phyloP scores from a whole-genome alignment of 2,329 filamentous ascomycete species.

The Graphilbum sp. region DNA sequence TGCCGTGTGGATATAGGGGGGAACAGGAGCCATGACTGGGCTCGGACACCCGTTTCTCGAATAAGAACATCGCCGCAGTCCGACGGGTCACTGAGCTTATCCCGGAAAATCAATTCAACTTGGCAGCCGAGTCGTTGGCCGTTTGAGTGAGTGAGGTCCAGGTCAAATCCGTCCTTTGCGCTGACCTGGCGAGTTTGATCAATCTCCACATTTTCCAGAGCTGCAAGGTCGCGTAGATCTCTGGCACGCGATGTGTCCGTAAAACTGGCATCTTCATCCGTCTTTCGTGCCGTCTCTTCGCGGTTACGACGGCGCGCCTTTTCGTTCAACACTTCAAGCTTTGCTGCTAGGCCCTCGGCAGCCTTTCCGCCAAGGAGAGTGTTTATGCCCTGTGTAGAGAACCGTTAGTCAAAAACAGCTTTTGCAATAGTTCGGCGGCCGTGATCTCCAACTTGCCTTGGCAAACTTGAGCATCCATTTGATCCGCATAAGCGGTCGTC shows the following conservation, averaged over 20 bases:
- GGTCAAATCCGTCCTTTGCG: conserved; percentile 77
- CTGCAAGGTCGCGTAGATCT: conserved; percentile 60
- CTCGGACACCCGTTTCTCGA: conserved; percentile 62
- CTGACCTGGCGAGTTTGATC: conserved; percentile 68
- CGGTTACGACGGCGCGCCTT: conserved; percentile 51
- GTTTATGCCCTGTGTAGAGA: conserved; percentile 32
- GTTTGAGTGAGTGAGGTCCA: conserved; percentile 74
- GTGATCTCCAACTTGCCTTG: conserved; percentile 32
- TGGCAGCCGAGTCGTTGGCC: conserved; percentile 82
- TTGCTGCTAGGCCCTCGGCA: conserved; percentile 39
- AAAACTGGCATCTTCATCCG: conserved; percentile 72
- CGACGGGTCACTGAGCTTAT: conserved; percentile 51
- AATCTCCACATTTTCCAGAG: conserved; percentile 53
- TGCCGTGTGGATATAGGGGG: conserved; percentile 61
- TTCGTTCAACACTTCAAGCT: conserved; percentile 58
- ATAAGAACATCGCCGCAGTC: conserved; percentile 76
- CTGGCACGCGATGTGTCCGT: conserved; percentile 70
- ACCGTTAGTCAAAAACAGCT: conserved; percentile 14
- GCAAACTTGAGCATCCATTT: conserved; percentile 79
- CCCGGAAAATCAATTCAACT: conserved; percentile 72
- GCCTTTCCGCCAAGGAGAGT: conserved; percentile 34
- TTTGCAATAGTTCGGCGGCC: too few relatives aligned
- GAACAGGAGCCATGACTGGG: conserved; percentile 69
- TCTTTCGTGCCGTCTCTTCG: conserved; percentile 53
- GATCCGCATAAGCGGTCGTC: conserved; percentile 70